Evolutionary conservation across 805 yeast genomes (phyloP).

Genomic region (Cephaloascus albidus): DNA sequence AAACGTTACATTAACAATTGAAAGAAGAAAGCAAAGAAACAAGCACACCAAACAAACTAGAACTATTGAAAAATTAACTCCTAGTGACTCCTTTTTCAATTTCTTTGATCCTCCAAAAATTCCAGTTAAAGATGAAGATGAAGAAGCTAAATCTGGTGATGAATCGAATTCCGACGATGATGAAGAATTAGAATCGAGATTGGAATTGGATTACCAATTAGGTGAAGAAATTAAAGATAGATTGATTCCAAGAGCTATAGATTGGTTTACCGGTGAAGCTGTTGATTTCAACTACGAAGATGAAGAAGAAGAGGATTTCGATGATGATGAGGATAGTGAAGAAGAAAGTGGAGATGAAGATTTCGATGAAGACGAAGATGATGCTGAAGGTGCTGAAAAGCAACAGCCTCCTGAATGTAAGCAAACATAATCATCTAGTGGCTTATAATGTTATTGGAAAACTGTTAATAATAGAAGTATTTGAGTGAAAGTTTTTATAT

Average conservation of each 20-base stretch:
- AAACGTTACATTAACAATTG: slow-evolving; percentile 80
- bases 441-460: too few relatives aligned
- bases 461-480: too few relatives aligned
- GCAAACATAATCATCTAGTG: too few relatives aligned
- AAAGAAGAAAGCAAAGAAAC: slow-evolving; percentile 95
- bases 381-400: slow-evolving; percentile 43
- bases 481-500: too few relatives aligned
- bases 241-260: slow-evolving; percentile 91
- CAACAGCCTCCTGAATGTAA: slow-evolving; percentile 72
- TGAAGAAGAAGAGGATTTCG: slow-evolving; percentile 51
- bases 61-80: slow-evolving; percentile 88
- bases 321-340: slow-evolving; percentile 50
- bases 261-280: slow-evolving; percentile 98
- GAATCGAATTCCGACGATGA: slow-evolving; percentile 40
- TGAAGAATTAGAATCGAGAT: slow-evolving; percentile 70
- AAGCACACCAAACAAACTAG: slow-evolving; percentile 94
- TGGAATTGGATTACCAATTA: slow-evolving; percentile 87
- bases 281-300: slow-evolving; percentile 59
- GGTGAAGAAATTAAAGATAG: slow-evolving; percentile 97
- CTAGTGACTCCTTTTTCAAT: slow-evolving; percentile 92
- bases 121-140: slow-evolving; percentile 50
- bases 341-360: slow-evolving; percentile 54
- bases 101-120: slow-evolving; percentile 91
- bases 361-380: slow-evolving; percentile 53
- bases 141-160: slow-evolving; percentile 32